Percentiles rank a stretch among this genome's conserved stretches.
These are phyloP conservation scores for Hypoxylon sp. DNA, from an alignment of 2,329 filamentous ascomycete species.

Conservation along the genomic window DNA sequence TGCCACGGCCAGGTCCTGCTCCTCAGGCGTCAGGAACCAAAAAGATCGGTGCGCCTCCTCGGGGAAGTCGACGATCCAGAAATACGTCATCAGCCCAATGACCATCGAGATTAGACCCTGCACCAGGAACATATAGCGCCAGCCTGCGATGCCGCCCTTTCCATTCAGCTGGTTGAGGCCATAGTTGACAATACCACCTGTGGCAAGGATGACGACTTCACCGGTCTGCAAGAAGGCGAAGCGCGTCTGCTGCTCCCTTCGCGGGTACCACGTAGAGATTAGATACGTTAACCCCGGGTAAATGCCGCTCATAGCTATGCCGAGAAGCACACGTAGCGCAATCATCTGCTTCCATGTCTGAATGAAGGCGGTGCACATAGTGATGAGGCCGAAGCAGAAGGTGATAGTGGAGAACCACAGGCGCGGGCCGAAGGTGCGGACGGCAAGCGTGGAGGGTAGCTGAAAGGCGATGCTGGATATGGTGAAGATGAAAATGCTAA, in stretches of 20 bases:
- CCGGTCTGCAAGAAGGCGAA: slow-evolving; percentile 76
- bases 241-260: slow-evolving; percentile 75
- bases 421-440: slow-evolving; percentile 75
- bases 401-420: slow-evolving; percentile 76
- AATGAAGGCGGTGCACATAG: slow-evolving; percentile 77
- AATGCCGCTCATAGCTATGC: slow-evolving; percentile 72
- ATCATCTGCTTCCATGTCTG: slow-evolving; percentile 79
- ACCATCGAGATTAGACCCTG: slow-evolving; percentile 74
- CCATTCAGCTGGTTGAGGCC: slow-evolving; percentile 76
- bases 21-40: slow-evolving; percentile 69
- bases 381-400: slow-evolving; percentile 73
- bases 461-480: slow-evolving; percentile 78
- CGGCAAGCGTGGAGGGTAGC: slow-evolving; percentile 76
- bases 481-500: slow-evolving; percentile 82
- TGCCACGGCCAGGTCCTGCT: slow-evolving; percentile 69
- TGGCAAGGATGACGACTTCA: slow-evolving; percentile 75
- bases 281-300: slow-evolving; percentile 68
- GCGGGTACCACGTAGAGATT: slow-evolving; percentile 73
- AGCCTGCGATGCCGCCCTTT: slow-evolving; percentile 69
- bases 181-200: slow-evolving; percentile 77
- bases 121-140: slow-evolving; percentile 79
- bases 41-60: slow-evolving; percentile 71
- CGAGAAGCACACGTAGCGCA: slow-evolving; percentile 74
- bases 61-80: slow-evolving; percentile 80
- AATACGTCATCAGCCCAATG: slow-evolving; percentile 73